Base-by-base conservation (phyloP, 345 rosid species). In the Geranium rotundifolium region DNA sequence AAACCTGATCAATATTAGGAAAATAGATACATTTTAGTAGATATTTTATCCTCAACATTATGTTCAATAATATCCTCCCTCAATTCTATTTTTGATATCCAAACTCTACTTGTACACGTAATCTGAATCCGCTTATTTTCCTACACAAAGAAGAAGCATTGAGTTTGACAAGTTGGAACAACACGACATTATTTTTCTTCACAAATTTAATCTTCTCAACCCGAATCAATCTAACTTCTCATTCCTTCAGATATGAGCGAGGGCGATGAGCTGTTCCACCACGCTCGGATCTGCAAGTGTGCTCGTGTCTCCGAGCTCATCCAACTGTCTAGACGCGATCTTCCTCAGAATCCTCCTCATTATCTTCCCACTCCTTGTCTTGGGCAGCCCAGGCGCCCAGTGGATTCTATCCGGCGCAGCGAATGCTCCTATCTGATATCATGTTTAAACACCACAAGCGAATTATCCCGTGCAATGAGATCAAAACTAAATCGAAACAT, bases 301-400 rank as follows among this genome's bases (percentile, higher is more conserved):
- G 85, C 97, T 89, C 0, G 76, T 87, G 88, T 92, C 98, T 17
- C 97, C 95, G 13, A 90, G 88, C 73, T 93, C 96, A 61, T 90
- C 96, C 54, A 85, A 64, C 70, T 90, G 97, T 83, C 75, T 76
- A 0, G 99, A 74, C 37, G 99, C 99, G 54, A 92, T 89, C 82
- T 92, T 92, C 80, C 96, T 77, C 67, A 90, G 75, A 73, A 92
- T 83, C 76, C 99, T 85, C 66, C 99, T 76, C 99, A 92, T 92
- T 72, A 92, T 92, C 85, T 92, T 92, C 60, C 99, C 99, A 63
- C 99, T 93, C 76, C 96, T 86, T 1, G 99, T 93, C 75, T 93
- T 93, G 19, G 99, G 99, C 66, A 93, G 84, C 19, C 87, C 85
- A 0, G 97, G 96, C 3, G 99, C 97, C 99, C 97, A 93, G 49